Conservation (phyloP, 1,139 yeast species). For the Candida dubliniensis region DNA sequence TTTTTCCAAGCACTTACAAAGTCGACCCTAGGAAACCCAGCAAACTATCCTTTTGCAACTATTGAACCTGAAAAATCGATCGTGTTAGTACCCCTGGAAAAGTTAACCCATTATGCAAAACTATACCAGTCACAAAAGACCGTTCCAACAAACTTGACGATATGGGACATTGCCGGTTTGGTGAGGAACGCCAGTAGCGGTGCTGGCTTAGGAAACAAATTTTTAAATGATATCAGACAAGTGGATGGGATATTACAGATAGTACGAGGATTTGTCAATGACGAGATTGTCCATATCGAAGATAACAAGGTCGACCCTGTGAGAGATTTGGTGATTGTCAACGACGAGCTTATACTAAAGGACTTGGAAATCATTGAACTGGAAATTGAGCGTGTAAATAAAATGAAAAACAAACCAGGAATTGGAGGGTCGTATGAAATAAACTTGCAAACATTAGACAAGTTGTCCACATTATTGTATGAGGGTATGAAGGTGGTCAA, state of each 20-base stretch:
- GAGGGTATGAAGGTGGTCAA: constrained; percentile 56
- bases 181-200: constrained; percentile 74
- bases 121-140: constrained; percentile 53
- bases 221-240: constrained; percentile 65
- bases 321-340: constrained; percentile 65
- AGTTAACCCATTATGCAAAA: constrained; percentile 42
- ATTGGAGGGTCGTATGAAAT: constrained; percentile 30
- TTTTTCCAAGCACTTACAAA: constrained; percentile 71
- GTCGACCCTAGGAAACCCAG: constrained; percentile 69
- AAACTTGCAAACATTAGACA: constrained; percentile 49
- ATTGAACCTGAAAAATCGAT: constrained; percentile 71
- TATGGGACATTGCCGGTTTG: constrained; percentile 74
- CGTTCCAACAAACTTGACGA: constrained; percentile 56
- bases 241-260: constrained; percentile 77
- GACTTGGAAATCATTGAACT: constrained; percentile 67
- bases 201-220: constrained; percentile 77
- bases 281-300: constrained; percentile 73
- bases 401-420: constrained; percentile 42
- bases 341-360: constrained; percentile 70
- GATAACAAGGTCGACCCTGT: constrained; percentile 62
- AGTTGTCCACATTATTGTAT: constrained; percentile 51
- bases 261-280: constrained; percentile 64
- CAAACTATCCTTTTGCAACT: constrained; percentile 80
- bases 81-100: constrained; percentile 54
- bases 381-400: constrained; percentile 48